These are phyloP conservation scores for Leccinum aurantiacum DNA, from an alignment of 768 basidiomycete genomes.

Conservation along the genomic window DNA sequence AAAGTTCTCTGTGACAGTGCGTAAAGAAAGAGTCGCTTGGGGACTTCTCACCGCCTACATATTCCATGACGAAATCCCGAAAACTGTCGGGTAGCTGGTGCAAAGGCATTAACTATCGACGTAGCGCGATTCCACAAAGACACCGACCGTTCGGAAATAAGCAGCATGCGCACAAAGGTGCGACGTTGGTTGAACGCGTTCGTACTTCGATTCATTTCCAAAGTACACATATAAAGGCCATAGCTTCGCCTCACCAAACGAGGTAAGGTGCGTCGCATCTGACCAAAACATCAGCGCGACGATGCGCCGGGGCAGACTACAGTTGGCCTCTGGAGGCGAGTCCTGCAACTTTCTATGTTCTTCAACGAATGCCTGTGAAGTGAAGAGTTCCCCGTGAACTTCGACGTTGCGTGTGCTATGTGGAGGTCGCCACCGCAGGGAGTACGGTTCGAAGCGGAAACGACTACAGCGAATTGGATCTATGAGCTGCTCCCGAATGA, in stretches of 20 bases:
- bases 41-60: neutral
- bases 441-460: neutral
- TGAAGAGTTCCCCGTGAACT: slow-evolving; percentile 19
- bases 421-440: slow-evolving; percentile 13
- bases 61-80: neutral
- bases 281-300: too few relatives aligned
- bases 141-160: slow-evolving; percentile 12
- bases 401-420: neutral
- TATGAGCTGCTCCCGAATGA: too few relatives aligned
- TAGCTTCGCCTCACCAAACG: neutral
- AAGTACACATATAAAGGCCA: slow-evolving; percentile 30
- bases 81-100: neutral
- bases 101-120: neutral
- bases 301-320: slow-evolving; percentile 2
- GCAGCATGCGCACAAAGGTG: slow-evolving; percentile 12
- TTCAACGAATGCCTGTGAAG: slow-evolving; percentile 10
- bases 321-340: slow-evolving; percentile 18
- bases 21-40: neutral
- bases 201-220: slow-evolving; percentile 29
- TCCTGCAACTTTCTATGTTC: slow-evolving; percentile 17
- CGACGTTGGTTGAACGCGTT: slow-evolving; percentile 11
- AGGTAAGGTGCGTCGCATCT: neutral
- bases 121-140: neutral
- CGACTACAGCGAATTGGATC: too few relatives aligned
- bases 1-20: neutral